Evolutionary conservation across 176 grass and related monocot species (phyloP), one percentile per base, ranked within the genome.

Genomic region (Themeda triandra): DNA sequence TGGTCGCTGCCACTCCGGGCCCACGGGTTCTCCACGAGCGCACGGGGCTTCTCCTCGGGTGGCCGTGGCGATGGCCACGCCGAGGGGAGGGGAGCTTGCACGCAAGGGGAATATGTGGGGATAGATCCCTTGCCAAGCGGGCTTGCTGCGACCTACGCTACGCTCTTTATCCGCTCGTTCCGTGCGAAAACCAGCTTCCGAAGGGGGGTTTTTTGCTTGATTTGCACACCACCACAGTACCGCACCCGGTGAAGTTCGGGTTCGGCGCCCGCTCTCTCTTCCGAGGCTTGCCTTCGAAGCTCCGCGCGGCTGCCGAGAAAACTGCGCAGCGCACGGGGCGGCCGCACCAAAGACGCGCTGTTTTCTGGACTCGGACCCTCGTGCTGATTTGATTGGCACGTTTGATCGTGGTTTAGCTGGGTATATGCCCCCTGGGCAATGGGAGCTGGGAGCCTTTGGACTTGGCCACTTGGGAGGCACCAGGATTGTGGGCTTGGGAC

Each of bases 81-180:
- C n/a, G n/a, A n/a, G n/a, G 73, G 77, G 31, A 62, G n/a, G 82
- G 69, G 79, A 88, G 89, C 91, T 88, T 92, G 89, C 89, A 97
- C 94, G 94, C 91, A 92, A 97, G 82, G 48, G 83, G 90, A 94
- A 90, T 97, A 82, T 63, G 30, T 77, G 74, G 24, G 69, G 76
- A 87, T 90, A 84, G 85, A 87, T 96, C 77, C 83, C 85, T 90
- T 76, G 24, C 86, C 65, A 44, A 68, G 74, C 66, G 30, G 48
- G 73, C 56, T 81, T 84, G 71, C 83, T 77, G 41, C 82, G 41
- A 66, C 65, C 53, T 69, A 63, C 32, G 23, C 45, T 48, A 11
- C 42, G 14, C 53, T 58, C 21, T 58, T 58, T 59, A 59, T 24
- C 56, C 56, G 69, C 69, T 17, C 70, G 42, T 45, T 48, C 42